Percentiles rank a stretch among this genome's conserved stretches.
Evolutionary conservation across 352 stramenopile genomes (phyloP).

Genomic region (Globisporangium canariense): DNA sequence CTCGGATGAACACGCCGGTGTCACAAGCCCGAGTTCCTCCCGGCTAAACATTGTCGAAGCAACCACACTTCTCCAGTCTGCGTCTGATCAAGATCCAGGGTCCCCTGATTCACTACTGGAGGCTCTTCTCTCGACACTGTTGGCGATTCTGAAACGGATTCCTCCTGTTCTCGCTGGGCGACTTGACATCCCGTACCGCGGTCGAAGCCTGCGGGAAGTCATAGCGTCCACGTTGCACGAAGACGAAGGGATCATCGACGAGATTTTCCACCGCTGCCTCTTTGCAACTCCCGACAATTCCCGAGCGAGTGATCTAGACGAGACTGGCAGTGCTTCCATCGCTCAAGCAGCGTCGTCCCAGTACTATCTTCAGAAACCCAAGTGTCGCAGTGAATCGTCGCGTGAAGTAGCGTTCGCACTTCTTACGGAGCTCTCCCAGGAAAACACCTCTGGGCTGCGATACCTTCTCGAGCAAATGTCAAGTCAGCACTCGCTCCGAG

Average conservation of each 20-base stretch:
- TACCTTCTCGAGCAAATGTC: slow-evolving; percentile 73
- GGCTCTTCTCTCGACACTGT: slow-evolving; percentile 52
- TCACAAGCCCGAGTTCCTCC: background rate
- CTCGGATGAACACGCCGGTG: slow-evolving; percentile 7
- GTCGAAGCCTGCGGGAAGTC: slow-evolving; percentile 50
- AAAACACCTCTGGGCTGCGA: slow-evolving; percentile 56
- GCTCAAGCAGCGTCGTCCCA: slow-evolving; percentile 41
- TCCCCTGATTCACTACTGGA: slow-evolving; percentile 42
- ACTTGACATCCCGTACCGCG: slow-evolving; percentile 36
- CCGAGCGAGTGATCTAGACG: slow-evolving; percentile 18
- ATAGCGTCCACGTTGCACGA: slow-evolving; percentile 43
- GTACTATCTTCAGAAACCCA: slow-evolving; percentile 77
- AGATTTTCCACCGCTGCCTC: slow-evolving; percentile 67
- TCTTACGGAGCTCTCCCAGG: slow-evolving; percentile 59
- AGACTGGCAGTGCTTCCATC: slow-evolving; percentile 12
- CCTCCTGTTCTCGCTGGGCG: slow-evolving; percentile 42
- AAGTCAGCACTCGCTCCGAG: slow-evolving; percentile 68
- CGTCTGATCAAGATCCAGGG: slow-evolving; percentile 3
- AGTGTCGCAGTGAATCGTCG: slow-evolving; percentile 75
- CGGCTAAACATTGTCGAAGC: background rate
- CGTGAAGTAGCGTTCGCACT: slow-evolving; percentile 77
- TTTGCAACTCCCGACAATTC: slow-evolving; percentile 48
- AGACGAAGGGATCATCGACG: slow-evolving; percentile 58
- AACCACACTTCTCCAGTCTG: background rate
- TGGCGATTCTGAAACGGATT: slow-evolving; percentile 57